phyloP scores from a whole-genome alignment of 2,329 filamentous ascomycete species.

The Teratosphaeria pseudoeucalypti region DNA sequence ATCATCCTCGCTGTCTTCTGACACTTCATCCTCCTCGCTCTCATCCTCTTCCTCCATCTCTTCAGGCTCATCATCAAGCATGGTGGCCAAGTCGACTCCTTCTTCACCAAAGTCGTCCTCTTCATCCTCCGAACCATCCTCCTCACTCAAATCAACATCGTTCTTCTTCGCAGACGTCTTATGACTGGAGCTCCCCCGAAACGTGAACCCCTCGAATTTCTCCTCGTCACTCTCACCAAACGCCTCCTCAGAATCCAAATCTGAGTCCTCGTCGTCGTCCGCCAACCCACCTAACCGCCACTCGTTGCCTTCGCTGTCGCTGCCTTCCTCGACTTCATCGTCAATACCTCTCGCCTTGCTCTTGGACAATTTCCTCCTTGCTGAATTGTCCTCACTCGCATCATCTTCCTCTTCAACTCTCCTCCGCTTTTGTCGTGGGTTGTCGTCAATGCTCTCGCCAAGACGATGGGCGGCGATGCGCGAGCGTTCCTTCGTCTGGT shows the following conservation, averaged over 20 bases:
- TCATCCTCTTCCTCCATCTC: conserved; percentile 28
- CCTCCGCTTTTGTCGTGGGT: conserved; percentile 32
- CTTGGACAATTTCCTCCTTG: conserved; percentile 22
- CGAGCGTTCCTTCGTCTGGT: conserved; percentile 33
- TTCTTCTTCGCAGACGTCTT: conserved; percentile 41
- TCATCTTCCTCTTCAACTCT: conserved; percentile 39
- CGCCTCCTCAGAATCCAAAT: conserved; percentile 67
- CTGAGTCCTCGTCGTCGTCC: conserved; percentile 56
- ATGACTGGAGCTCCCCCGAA: conserved; percentile 47
- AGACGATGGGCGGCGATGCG: conserved; percentile 49
- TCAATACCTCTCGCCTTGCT: conserved; percentile 15
- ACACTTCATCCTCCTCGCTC: conserved; percentile 26
- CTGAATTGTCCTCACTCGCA: conserved; percentile 30
- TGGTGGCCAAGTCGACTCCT: conserved; percentile 52
- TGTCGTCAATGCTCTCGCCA: conserved; percentile 41
- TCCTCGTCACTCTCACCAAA: conserved; percentile 86
- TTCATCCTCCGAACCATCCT: conserved; percentile 19
- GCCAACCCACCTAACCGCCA: conserved; percentile 65
- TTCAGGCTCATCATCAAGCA: conserved; percentile 46
- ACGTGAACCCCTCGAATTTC: conserved; percentile 65
- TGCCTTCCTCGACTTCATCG: conserved; percentile 57
- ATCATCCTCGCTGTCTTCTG: conserved; percentile 45
- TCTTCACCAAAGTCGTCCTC: conserved; percentile 54
- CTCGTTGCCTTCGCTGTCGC: conserved; percentile 75
- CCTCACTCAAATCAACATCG: conserved; percentile 30